Conservation (phyloP, 208 protist species). For the Acanthamoeba lenticulata region DNA sequence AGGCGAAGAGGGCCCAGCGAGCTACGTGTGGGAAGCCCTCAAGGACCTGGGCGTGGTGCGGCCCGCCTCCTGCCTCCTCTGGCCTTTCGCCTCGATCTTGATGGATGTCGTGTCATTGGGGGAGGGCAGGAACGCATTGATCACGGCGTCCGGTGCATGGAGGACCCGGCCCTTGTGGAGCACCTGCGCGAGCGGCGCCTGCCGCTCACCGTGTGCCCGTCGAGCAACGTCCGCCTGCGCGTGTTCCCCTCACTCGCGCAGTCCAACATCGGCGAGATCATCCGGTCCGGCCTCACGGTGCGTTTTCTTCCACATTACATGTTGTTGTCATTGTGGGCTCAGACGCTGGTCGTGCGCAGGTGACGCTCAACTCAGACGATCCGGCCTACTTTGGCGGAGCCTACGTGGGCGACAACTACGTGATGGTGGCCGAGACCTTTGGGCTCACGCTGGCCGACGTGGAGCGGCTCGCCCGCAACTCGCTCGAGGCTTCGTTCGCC, state of each 20-base stretch:
- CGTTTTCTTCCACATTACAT: background rate
- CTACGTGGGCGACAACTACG: conserved; percentile 11
- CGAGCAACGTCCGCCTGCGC: background rate
- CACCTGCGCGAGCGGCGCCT: background rate
- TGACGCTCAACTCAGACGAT: conserved; percentile 3
- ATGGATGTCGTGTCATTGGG: background rate
- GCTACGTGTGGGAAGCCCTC: background rate
- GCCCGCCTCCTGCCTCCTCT: background rate
- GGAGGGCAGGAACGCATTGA: background rate
- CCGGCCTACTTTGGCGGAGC: background rate
- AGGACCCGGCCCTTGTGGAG: background rate
- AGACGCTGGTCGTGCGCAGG: background rate
- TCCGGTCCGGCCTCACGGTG: background rate
- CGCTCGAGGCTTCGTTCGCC: background rate
- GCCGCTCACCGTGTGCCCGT: background rate
- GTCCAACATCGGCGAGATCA: background rate
- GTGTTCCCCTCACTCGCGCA: background rate
- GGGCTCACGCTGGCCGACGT: background rate
- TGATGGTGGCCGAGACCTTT: background rate
- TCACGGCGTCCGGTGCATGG: background rate
- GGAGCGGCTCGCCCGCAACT: background rate
- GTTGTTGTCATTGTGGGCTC: background rate
- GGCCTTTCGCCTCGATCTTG: no score
- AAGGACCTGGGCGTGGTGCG: background rate
- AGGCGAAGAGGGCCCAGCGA: background rate